Percentiles rank a stretch among this genome's conserved stretches.
phyloP scores from a whole-genome alignment of 164 flowering plant species.

The Liquidambar formosana region DNA sequence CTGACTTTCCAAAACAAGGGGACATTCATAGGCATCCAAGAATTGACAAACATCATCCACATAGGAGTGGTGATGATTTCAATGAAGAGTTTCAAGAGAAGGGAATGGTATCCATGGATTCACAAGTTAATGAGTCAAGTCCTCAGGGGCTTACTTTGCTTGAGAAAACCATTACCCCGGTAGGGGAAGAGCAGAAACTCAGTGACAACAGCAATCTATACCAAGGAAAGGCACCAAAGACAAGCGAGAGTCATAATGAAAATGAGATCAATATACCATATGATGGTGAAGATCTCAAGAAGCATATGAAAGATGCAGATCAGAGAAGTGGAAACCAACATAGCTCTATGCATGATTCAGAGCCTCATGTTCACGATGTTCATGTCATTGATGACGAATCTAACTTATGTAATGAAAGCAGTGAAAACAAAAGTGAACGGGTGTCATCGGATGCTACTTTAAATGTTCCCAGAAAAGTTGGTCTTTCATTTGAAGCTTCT shows the following conservation, averaged over 20 bases:
- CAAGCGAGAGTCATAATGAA: conserved; percentile 14
- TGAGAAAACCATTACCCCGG: conserved; percentile 19
- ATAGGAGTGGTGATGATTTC: conserved; percentile 14
- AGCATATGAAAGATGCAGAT: conserved; percentile 20
- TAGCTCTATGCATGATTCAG: conserved; percentile 24
- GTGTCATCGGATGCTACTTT: conserved; percentile 8
- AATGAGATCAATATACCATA: conserved; percentile 16
- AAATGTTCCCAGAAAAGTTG: conserved; percentile 13
- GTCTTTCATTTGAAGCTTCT: conserved; percentile 22
- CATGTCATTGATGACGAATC: conserved; percentile 55
- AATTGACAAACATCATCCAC: conserved; percentile 12
- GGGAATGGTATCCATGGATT: conserved; percentile 35
- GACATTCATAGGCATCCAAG: conserved; percentile 12
- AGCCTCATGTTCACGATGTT: conserved; percentile 57
- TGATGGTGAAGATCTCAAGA: conserved; percentile 18
- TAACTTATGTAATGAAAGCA: conserved; percentile 7
- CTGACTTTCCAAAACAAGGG: conserved; percentile 19
- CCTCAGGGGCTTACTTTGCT: conserved; percentile 17
- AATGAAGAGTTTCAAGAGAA: conserved; percentile 45
- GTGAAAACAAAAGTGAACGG: conserved; percentile 20
- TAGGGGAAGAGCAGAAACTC: conserved; percentile 27
- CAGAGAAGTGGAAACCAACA: conserved; percentile 3
- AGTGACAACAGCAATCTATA: conserved; percentile 8
- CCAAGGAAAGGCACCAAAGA: conserved; percentile 12
- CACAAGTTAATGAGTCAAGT: conserved; percentile 5